Percentiles rank a stretch among this genome's conserved stretches.
Evolutionary conservation across 305 asterid species (phyloP).

Genomic region (Solanum chacoense): DNA sequence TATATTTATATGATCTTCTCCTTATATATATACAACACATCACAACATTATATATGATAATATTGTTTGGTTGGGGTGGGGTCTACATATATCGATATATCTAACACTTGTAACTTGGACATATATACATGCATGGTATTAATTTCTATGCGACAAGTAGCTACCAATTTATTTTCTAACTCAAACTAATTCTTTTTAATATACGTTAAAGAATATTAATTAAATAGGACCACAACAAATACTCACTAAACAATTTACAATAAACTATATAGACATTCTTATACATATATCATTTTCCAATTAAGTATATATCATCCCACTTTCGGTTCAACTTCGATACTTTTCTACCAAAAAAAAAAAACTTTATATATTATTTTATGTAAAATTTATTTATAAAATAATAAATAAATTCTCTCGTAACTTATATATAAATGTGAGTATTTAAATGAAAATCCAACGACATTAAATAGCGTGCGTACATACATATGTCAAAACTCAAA

Average conservation of each 20-base stretch:
- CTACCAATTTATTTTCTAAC: not conserved
- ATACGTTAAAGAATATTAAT: not conserved
- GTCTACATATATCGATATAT: not conserved
- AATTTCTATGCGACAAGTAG: not conserved
- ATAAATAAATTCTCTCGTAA: not conserved
- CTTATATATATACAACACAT: not conserved
- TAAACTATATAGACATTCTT: not conserved
- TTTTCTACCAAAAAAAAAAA: too few species aligned
- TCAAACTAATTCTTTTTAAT: not conserved
- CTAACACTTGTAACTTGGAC: not conserved
- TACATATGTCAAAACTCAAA: not conserved
- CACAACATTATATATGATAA: not conserved
- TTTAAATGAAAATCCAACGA: not conserved
- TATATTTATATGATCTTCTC: not conserved
- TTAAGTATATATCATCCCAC: not conserved
- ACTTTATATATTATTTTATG: too few species aligned
- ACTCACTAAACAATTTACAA: not conserved
- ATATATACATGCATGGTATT: not conserved
- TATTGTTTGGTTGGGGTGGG: not conserved
- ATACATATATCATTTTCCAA: not conserved
- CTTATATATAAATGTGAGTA: too few species aligned
- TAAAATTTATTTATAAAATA: too few species aligned
- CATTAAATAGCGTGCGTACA: not conserved
- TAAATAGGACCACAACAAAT: not conserved
- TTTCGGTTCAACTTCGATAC: not conserved